Evolutionary conservation across 2,329 filamentous ascomycete species (phyloP), one percentile per base, ranked within the genome.

Genomic region (Exophiala lecanii-corni): DNA sequence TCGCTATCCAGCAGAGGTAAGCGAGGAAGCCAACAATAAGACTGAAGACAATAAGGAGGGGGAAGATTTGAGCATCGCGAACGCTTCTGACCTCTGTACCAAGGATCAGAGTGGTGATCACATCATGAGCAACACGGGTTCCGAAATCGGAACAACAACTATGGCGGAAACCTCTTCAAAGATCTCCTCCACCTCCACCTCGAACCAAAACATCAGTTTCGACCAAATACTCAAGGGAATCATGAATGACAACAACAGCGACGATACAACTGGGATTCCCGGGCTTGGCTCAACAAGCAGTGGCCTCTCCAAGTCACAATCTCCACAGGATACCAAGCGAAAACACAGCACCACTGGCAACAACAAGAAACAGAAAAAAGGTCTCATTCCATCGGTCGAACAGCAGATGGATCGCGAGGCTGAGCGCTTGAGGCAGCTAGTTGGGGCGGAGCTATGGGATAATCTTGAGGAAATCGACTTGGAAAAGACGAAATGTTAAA

Each of bases 381-480:
- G 33, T 19, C 25, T 23, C 13, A 35, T 16, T 13, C 21, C 30
- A 9, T 16, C 26, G 6, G 36, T 26, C 10, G 36, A 44, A n/a
- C 34, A 45, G 10, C 45, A 51, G 17, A 37, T 41, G 42, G 18
- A 33, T 3, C 39, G 20, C 9, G 36, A 46, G 30, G 39, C 43
- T 6, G 32, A n/a, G 25, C 44, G 26, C 6, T 25, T 51, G 20
- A 35, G 34, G 4, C 36, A 49, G 20, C 18, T 51, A 13, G 19
- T 49, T 10, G 42, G 32, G 13, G 21, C 45, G 26, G 36, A 43
- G 18, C 20, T 50, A 10, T 43, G 45, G 49, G 23, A 35, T 10
- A 41, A 43, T 23, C 34, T 49, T 12, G 39, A 49, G 23, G 49
- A 46, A 6, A 30, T 49, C 20, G 49, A 49, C 9, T 20, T 49